Evolutionary conservation across 495 filamentous ascomycete genomes (phyloP), one percentile per base, ranked within the genome.

Genomic region (Aspergillus bridgeri): DNA sequence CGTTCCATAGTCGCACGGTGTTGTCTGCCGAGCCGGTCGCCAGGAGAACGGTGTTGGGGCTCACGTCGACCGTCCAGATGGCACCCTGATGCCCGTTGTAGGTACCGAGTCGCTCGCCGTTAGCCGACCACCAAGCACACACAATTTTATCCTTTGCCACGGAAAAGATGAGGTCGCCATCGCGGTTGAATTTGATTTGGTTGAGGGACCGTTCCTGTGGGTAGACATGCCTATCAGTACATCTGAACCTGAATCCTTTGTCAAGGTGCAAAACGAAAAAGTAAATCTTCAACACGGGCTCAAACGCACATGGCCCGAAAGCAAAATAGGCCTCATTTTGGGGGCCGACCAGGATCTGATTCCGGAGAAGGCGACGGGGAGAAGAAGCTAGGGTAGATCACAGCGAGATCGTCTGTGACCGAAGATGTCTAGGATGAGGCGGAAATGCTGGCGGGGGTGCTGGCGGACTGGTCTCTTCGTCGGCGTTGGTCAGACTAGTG

Each of bases 31-130:
- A 92, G 51, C 94, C 94, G 52, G 90, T 94, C 57, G 93, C 94
- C 69, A 98, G 89, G 67, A 98, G 83, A 60, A 89, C 90, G 61
- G 89, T 91, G 66, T 91, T 94, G 60, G 94, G 92, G 80, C 96
- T 91, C 62, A 98, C 89, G 68, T 98, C 95, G 70, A 99, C 89
- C 54, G 92, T 96, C 94, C 94, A 99, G 74, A 99, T 87, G 59
- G 94, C 95, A 74, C 94, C 94, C 69, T 93, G 88, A 81, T 99
- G 94, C 68, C 94, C 94, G 68, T 89, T 84, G 77, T 99, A 99
- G 60, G 93, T 95, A 69, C 93, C 93, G 53, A 98, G 82, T 60
- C 92, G 86, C 81, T 96, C 92, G 76, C 92, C 92, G 76, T 96
- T 96, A 74, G 89, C 89, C 48, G 91, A 84, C 78, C 84, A 96